Percentiles rank a stretch among this genome's conserved stretches.
phyloP scores from a whole-genome alignment of 2,329 filamentous ascomycete species.

The Mariannaea elegans region DNA sequence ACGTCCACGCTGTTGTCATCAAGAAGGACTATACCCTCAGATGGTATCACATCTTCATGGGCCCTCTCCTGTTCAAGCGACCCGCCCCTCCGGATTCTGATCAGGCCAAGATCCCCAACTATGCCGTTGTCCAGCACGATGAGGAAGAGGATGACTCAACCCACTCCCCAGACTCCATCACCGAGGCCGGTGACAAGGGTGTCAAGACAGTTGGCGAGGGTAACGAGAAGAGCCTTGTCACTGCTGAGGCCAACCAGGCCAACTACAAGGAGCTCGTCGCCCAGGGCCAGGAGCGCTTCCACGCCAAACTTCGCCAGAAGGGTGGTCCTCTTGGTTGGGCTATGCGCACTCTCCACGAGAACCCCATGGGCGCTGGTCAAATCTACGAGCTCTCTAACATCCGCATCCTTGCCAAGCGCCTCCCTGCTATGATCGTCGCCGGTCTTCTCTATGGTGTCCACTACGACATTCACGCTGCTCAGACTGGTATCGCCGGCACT shows the following conservation, averaged over 20 bases:
- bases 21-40: conserved; percentile 72
- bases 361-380: conserved; percentile 75
- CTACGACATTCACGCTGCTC: conserved; percentile 83
- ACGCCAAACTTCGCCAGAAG: conserved; percentile 68
- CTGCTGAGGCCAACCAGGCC: conserved; percentile 51
- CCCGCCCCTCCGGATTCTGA: conserved; percentile 61
- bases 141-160: conserved; percentile 54
- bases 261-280: conserved; percentile 69
- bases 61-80: conserved; percentile 72
- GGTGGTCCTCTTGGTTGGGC: conserved; percentile 79
- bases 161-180: conserved; percentile 37
- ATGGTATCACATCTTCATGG: conserved; percentile 69
- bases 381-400: conserved; percentile 80
- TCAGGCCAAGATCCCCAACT: conserved; percentile 71
- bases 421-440: conserved; percentile 73
- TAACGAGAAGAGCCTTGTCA: conserved; percentile 54
- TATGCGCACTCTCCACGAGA: conserved; percentile 77
- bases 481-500: conserved; percentile 73
- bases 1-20: conserved; percentile 71
- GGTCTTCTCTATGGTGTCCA: conserved; percentile 76
- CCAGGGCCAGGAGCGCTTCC: conserved; percentile 64
- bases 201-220: conserved; percentile 36
- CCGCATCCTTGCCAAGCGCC: conserved; percentile 66
- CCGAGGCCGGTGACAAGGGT: conserved; percentile 52
- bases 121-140: conserved; percentile 77